Evolutionary conservation across 805 yeast genomes (phyloP).

Genomic region (Nakazawaea wyomingensis): DNA sequence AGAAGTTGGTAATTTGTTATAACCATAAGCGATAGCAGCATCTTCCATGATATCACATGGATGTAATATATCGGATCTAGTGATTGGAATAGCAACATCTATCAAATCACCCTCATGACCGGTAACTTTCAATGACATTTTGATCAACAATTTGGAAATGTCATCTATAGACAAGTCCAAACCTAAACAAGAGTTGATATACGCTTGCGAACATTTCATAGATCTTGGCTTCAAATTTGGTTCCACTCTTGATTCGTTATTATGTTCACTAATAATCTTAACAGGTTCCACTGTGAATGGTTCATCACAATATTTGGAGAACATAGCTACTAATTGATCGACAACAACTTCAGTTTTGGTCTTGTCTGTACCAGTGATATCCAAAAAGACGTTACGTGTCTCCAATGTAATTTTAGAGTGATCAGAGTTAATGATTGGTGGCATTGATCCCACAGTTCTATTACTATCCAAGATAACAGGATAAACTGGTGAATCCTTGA

Average conservation of each 20-base stretch:
- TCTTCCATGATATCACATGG: slow-evolving; percentile 99
- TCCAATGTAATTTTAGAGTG: slow-evolving; percentile 80
- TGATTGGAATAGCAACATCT: slow-evolving; percentile 77
- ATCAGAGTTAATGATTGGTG: slow-evolving; percentile 94
- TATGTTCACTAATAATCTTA: slow-evolving; percentile 76
- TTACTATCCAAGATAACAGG: slow-evolving; percentile 84
- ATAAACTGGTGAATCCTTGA: slow-evolving; percentile 80
- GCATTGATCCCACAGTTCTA: slow-evolving; percentile 80
- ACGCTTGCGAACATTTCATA: slow-evolving; percentile 69
- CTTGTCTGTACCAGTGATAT: slow-evolving; percentile 90
- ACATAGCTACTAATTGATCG: slow-evolving; percentile 92
- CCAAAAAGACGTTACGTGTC: slow-evolving; percentile 86
- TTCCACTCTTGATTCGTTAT: slow-evolving; percentile 64
- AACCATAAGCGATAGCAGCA: slow-evolving; percentile 95
- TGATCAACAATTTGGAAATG: slow-evolving; percentile 60
- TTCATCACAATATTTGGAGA: slow-evolving; percentile 76
- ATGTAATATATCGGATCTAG: slow-evolving; percentile 93
- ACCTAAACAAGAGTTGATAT: slow-evolving; percentile 93
- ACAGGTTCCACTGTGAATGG: slow-evolving; percentile 91
- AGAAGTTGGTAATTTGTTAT: slow-evolving; percentile 78
- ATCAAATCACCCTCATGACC: slow-evolving; percentile 45
- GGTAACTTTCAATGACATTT: slow-evolving; percentile 74
- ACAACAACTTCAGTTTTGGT: slow-evolving; percentile 93
- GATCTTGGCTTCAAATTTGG: slow-evolving; percentile 69
- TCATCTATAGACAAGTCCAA: slow-evolving; percentile 64